Percentiles rank a stretch among this genome's conserved stretches.
Evolutionary conservation across 331 rosid genomes (phyloP).

Genomic region (Pyrus hybrid): DNA sequence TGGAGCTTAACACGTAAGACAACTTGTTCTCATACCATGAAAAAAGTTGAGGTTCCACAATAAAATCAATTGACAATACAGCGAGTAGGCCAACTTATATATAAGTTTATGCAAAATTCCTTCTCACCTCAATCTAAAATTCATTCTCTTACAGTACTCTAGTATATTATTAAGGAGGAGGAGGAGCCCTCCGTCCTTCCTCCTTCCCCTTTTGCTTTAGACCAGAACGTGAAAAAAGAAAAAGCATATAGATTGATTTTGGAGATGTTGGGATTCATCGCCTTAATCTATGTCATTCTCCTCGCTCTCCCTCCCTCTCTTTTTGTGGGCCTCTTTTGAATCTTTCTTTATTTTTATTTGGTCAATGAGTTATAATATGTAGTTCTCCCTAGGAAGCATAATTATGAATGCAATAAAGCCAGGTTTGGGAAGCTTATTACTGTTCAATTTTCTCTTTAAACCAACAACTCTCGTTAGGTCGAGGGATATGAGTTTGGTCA

Average conservation of each 20-base stretch:
- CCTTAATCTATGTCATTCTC: slow-evolving; percentile 7
- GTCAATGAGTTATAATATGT: slow-evolving; percentile 5
- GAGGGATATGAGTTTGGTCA: background rate
- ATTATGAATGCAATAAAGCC: slow-evolving; percentile 5
- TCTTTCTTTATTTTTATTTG: background rate
- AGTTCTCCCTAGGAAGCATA: slow-evolving; percentile 8
- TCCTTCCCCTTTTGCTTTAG: slow-evolving; percentile 17
- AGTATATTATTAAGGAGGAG: background rate
- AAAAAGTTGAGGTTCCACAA: too few species aligned
- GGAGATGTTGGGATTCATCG: slow-evolving; percentile 26
- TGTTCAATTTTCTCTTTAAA: background rate
- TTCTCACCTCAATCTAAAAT: too few species aligned
- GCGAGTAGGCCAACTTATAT: too few species aligned
- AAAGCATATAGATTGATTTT: slow-evolving; percentile 14
- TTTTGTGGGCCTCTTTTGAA: background rate
- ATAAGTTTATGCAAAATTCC: too few species aligned
- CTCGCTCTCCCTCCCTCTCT: background rate
- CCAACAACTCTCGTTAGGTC: background rate
- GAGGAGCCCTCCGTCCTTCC: background rate
- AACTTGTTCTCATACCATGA: too few species aligned
- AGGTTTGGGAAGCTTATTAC: background rate
- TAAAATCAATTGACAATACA: too few species aligned
- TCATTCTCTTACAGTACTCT: background rate
- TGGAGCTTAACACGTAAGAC: too few species aligned
- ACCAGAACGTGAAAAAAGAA: slow-evolving; percentile 15